Evolutionary conservation across 106 monocot genomes (phyloP).

Genomic region (Dactylorhiza incarnata): DNA sequence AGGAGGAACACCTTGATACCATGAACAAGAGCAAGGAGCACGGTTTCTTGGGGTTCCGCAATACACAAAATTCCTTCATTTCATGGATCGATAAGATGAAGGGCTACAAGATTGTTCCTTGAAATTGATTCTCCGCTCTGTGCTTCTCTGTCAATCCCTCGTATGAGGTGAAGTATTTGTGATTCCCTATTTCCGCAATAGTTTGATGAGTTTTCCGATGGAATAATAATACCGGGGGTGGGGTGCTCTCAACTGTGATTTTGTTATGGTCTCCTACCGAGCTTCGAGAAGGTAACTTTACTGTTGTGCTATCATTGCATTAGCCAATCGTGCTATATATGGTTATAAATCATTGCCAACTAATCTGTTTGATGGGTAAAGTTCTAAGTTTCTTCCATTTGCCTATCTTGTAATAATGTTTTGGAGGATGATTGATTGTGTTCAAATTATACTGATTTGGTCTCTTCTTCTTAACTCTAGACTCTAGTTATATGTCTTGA

Average conservation of each 20-base stretch:
- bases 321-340: background rate
- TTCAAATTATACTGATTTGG: no score
- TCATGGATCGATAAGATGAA: constrained; percentile 69
- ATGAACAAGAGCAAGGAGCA: constrained; percentile 93
- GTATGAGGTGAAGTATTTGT: background rate
- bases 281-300: background rate
- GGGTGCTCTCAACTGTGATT: no score
- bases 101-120: constrained; percentile 71
- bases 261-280: background rate
- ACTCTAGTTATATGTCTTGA: no score
- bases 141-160: background rate
- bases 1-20: constrained; percentile 36
- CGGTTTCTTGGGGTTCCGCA: constrained; percentile 68
- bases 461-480: no score
- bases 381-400: no score
- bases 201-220: background rate
- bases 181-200: background rate
- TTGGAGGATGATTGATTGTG: no score
- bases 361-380: no score
- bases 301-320: background rate
- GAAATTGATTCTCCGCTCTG: background rate
- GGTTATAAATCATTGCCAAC: no score
- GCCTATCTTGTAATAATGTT: no score
- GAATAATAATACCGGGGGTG: no score
- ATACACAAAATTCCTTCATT: constrained; percentile 39